Evolutionary conservation across 164 flowering plant genomes (phyloP).

Genomic region (Aristolochia fimbriata): DNA sequence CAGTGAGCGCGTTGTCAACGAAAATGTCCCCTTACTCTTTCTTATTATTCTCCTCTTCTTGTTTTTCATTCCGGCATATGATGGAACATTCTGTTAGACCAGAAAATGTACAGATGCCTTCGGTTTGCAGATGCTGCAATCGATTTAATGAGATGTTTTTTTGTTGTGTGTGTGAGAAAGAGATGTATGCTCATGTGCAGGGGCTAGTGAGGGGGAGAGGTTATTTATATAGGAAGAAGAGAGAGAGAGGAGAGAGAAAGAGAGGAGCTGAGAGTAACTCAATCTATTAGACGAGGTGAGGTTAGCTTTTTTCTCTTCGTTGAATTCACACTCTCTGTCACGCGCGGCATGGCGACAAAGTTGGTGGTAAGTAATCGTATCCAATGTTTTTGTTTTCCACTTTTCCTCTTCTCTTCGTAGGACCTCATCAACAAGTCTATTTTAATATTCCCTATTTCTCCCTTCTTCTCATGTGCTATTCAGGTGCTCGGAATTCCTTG

Average conservation of each 20-base stretch:
- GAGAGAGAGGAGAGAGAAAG: constrained; percentile 4
- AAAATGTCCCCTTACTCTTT: constrained; percentile 1
- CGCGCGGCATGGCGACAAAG: constrained; percentile 47
- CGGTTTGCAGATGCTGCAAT: background rate
- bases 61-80: background rate
- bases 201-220: constrained; percentile 2
- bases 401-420: background rate
- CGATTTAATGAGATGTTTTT: background rate
- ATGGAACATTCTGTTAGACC: constrained; percentile 1
- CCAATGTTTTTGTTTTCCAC: background rate
- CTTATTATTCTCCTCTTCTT: background rate
- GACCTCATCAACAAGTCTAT: background rate
- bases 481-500: constrained; percentile 90
- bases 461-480: constrained; percentile 1
- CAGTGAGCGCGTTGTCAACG: constrained; percentile 8
- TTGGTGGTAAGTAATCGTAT: constrained; percentile 49
- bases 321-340: background rate
- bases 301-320: constrained; percentile 1
- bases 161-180: constrained; percentile 13
- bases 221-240: constrained; percentile 1
- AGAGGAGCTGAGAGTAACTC: constrained; percentile 6
- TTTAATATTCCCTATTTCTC: background rate
- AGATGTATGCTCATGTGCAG: constrained; percentile 16
- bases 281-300: constrained; percentile 1
- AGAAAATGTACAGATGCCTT: background rate